Evolutionary conservation across 768 basidiomycete genomes (phyloP).

Genomic region (Tylopilus rubrobrunneus): DNA sequence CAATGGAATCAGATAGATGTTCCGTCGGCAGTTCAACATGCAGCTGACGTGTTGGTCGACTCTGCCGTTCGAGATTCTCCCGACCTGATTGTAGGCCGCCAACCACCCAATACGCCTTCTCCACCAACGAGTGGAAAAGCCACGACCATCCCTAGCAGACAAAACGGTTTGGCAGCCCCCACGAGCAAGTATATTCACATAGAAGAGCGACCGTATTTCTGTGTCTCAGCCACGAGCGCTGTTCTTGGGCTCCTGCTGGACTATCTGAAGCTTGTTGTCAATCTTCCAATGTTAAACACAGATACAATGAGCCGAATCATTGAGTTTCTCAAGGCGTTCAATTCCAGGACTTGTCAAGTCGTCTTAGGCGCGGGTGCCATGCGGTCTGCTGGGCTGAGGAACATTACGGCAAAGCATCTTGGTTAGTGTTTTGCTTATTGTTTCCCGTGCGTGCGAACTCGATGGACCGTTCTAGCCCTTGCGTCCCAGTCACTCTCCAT

Average conservation of each 20-base stretch:
- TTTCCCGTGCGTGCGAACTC: constrained; percentile 13
- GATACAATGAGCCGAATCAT: constrained; percentile 94
- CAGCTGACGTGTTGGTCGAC: constrained; percentile 71
- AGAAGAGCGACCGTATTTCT: constrained; percentile 81
- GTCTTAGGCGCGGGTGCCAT: constrained; percentile 99
- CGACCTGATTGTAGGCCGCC: constrained; percentile 48
- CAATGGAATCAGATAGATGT: constrained; percentile 84
- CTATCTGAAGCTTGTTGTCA: constrained; percentile 85
- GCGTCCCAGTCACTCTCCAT: constrained; percentile 96
- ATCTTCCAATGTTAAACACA: constrained; percentile 83
- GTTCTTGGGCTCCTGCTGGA: constrained; percentile 71
- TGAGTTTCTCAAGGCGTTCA: constrained; percentile 96
- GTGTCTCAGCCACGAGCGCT: constrained; percentile 81
- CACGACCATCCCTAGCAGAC: constrained; percentile 15
- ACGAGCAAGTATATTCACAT: constrained; percentile 63
- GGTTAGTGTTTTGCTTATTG: constrained; percentile 46
- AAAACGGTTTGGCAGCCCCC: constrained; percentile 21
- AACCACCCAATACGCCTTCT: background rate
- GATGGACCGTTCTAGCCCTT: constrained; percentile 53
- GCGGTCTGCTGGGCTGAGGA: constrained; percentile 94
- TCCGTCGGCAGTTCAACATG: constrained; percentile 57
- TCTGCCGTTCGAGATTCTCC: constrained; percentile 79
- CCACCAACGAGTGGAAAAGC: constrained; percentile 9
- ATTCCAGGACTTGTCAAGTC: constrained; percentile 96
- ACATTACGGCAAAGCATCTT: constrained; percentile 97